These are phyloP conservation scores for Puccinia coronata DNA, from an alignment of 1,284 basidiomycete genomes.

Conservation along the genomic window DNA sequence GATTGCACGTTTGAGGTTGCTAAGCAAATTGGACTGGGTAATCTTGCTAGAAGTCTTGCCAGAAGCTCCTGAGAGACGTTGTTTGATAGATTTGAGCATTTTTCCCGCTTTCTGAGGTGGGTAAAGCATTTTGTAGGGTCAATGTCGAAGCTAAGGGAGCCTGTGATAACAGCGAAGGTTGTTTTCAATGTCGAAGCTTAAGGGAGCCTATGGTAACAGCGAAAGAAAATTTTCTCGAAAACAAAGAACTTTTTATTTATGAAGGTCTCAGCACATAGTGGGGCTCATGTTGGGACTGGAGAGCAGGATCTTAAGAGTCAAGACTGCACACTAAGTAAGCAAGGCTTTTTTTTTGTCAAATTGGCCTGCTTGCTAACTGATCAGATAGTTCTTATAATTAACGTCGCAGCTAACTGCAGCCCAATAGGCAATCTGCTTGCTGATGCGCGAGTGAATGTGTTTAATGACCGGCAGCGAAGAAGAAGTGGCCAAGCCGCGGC, in stretches of 20 bases:
- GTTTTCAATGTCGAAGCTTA: too few relatives aligned
- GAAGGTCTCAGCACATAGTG: too few relatives aligned
- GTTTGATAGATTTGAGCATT: conserved; percentile 16
- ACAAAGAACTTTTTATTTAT: not conserved
- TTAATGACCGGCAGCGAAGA: too few relatives aligned
- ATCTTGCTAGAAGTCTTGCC: not conserved
- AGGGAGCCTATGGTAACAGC: too few relatives aligned
- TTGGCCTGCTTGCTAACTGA: too few relatives aligned
- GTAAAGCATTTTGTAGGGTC: not conserved
- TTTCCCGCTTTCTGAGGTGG: conserved; percentile 3
- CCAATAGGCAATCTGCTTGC: too few relatives aligned
- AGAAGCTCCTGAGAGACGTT: conserved; percentile 11
- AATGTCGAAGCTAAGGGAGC: not conserved
- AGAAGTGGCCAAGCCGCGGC: not conserved
- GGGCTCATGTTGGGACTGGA: too few relatives aligned
- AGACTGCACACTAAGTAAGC: not conserved
- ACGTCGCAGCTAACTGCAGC: too few relatives aligned
- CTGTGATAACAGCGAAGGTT: not conserved
- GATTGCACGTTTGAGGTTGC: conserved; percentile 10
- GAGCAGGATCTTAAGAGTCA: not conserved
- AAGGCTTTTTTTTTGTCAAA: not conserved
- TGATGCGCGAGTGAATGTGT: too few relatives aligned
- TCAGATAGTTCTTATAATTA: too few relatives aligned
- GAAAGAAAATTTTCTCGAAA: not conserved
- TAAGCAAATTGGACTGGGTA: not conserved